A percentile compares a stretch with the other conserved stretches of the same genome.
These are phyloP conservation scores for Vitis hybrid DNA, from an alignment of 177 flowering plant genomes.

Conservation along the genomic window DNA sequence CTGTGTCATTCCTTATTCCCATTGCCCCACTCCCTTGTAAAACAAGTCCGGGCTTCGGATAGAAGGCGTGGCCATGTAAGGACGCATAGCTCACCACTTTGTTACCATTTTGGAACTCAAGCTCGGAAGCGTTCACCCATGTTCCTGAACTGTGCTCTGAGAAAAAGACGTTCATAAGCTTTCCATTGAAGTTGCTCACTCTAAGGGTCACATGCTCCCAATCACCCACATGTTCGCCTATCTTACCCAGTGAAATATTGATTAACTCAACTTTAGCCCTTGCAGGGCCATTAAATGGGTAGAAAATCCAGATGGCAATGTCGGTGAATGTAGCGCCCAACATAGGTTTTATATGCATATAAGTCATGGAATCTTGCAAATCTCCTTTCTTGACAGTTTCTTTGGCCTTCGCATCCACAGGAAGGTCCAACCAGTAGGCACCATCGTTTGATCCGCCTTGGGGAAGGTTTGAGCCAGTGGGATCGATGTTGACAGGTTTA, in stretches of 20 bases:
- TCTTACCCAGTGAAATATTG: conserved; percentile 34
- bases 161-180: conserved; percentile 36
- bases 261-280: conserved; percentile 36
- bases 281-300: conserved; percentile 58
- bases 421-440: conserved; percentile 56
- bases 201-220: conserved; percentile 69
- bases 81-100: conserved; percentile 44
- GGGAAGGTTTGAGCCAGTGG: conserved; percentile 52
- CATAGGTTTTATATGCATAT: conserved; percentile 51
- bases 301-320: conserved; percentile 51
- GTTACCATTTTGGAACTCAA: conserved; percentile 40
- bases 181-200: conserved; percentile 54
- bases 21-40: conserved; percentile 30
- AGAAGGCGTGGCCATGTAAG: conserved; percentile 52
- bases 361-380: conserved; percentile 24
- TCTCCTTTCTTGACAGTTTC: conserved; percentile 43
- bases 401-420: conserved; percentile 30
- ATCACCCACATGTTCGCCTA: conserved; percentile 65
- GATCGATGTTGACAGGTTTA: conserved; percentile 29
- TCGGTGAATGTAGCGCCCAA: conserved; percentile 51
- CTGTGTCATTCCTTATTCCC: conserved; percentile 37
- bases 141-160: conserved; percentile 47
- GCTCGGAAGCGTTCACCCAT: conserved; percentile 37
- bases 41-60: conserved; percentile 37
- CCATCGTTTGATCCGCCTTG: conserved; percentile 52